Conservation (phyloP, 352 stramenopile genomes). For the Thalassiosira pacifica region DNA sequence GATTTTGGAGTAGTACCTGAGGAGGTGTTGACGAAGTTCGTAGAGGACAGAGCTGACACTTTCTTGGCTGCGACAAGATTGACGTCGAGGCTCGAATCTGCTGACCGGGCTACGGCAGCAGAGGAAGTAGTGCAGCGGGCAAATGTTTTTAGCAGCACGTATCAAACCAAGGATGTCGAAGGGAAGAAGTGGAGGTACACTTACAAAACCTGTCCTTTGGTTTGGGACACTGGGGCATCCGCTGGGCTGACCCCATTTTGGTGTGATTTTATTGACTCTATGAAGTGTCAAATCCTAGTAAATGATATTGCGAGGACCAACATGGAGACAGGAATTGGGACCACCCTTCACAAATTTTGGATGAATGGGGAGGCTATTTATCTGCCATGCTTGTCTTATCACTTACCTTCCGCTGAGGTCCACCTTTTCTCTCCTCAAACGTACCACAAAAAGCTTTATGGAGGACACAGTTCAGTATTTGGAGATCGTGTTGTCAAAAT, state of each 20-base stretch:
- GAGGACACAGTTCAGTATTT: not conserved
- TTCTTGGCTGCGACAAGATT: not conserved
- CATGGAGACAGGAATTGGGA: conserved; percentile 26
- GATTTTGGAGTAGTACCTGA: too few relatives aligned
- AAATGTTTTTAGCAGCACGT: not conserved
- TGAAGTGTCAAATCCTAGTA: conserved; percentile 13
- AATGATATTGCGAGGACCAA: conserved; percentile 10
- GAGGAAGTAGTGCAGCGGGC: not conserved
- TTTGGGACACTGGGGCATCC: conserved; percentile 59
- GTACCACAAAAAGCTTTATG: conserved; percentile 17
- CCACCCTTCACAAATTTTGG: conserved; percentile 10
- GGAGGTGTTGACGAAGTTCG: too few relatives aligned
- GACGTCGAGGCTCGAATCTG: not conserved
- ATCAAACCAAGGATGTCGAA: not conserved
- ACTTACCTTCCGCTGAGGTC: conserved; percentile 7
- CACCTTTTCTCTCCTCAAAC: conserved; percentile 10
- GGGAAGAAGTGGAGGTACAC: too few relatives aligned
- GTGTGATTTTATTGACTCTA: conserved; percentile 58
- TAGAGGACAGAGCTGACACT: too few relatives aligned
- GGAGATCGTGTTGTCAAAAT: not conserved
- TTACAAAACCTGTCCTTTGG: not conserved
- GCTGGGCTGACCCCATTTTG: conserved; percentile 39
- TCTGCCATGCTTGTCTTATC: conserved; percentile 9
- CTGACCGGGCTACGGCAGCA: not conserved
- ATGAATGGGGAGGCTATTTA: not conserved